A percentile compares a stretch with the other conserved stretches of the same genome.
These are phyloP conservation scores for Gypsophila paniculata DNA, from an alignment of 179 eudicot genomes.

Conservation along the genomic window DNA sequence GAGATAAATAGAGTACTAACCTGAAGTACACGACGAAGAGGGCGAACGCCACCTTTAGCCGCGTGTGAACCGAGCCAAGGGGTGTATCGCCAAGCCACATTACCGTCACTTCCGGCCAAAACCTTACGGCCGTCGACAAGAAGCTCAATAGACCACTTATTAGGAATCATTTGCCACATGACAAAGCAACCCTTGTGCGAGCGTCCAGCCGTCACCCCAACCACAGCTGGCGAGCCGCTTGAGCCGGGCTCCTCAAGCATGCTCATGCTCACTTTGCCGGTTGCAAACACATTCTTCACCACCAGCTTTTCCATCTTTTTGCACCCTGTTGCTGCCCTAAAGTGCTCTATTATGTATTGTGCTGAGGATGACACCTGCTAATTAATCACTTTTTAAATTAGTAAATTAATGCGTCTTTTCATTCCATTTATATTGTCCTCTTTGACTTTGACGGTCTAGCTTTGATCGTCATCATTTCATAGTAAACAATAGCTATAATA, in stretches of 20 bases:
- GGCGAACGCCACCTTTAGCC: conserved; percentile 82
- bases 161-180: conserved; percentile 89
- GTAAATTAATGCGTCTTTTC: background rate
- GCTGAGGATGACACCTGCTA: conserved; percentile 71
- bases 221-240: conserved; percentile 27
- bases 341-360: conserved; percentile 82
- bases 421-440: background rate
- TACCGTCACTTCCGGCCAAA: conserved; percentile 83
- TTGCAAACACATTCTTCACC: conserved; percentile 65
- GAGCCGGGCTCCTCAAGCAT: conserved; percentile 68
- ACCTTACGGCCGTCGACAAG: conserved; percentile 74
- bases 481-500: too few relatives aligned
- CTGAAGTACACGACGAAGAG: conserved; percentile 88
- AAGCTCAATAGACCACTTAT: conserved; percentile 84
- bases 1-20: conserved; percentile 23
- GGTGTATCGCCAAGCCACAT: conserved; percentile 91
- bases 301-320: conserved; percentile 56
- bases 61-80: conserved; percentile 94
- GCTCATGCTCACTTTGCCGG: conserved; percentile 79
- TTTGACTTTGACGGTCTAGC: background rate
- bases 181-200: conserved; percentile 83
- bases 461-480: background rate
- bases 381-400: background rate
- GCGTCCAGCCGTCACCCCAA: conserved; percentile 25
- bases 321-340: conserved; percentile 90